Base-by-base conservation (phyloP, 306 rosid species). In the Prinsepia uniflora region DNA sequence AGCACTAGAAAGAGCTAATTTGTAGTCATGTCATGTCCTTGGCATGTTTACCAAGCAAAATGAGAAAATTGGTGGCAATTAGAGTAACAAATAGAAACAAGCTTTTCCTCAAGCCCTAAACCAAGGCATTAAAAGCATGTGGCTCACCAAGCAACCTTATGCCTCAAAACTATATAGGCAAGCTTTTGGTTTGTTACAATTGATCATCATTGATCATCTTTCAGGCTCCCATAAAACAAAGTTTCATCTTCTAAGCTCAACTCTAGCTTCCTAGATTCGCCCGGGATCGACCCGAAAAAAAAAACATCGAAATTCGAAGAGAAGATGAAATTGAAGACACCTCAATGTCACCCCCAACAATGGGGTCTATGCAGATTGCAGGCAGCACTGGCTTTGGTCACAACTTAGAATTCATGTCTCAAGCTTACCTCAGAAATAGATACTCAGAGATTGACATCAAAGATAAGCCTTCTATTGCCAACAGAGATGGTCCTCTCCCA, bases 321-420 rank as follows among this genome's bases (percentile, higher is more conserved):
- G 89, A 90, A 48, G 84, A 86, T 36, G 98, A 90, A 76, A 81
- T 83, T 82, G 82, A 85, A 59, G 86, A 80, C 78, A 81, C 82
- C 64, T 72, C 91, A 71, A 68, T 79, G 76, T 75, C 94, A 76
- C 81, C 88, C 17, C 84, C 88, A 50, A 72, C 82, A 54, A 59
- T 74, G 67, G 85, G 82, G 41, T 75, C 89, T 10, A 79, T 75
- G 84, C 86, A 75, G 74, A 86, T 85, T 73, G 85, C 96, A 66
- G 88, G 85, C 18, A 88, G 88, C 79, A 76, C 80, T 79, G 84
- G 86, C 52, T 78, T 79, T 76, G 86, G 84, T 73, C 87, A 87
- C 74, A 82, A 78, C 77, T 79, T 81, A 43, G 98, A 90, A 63
- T 79, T 85, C 70, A 85, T 86, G 85, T 78, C 96, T 50, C 86